These are phyloP conservation scores for Pseudocohnilembus persalinus DNA, from an alignment of 169 alveolate genomes.

Conservation along the genomic window DNA sequence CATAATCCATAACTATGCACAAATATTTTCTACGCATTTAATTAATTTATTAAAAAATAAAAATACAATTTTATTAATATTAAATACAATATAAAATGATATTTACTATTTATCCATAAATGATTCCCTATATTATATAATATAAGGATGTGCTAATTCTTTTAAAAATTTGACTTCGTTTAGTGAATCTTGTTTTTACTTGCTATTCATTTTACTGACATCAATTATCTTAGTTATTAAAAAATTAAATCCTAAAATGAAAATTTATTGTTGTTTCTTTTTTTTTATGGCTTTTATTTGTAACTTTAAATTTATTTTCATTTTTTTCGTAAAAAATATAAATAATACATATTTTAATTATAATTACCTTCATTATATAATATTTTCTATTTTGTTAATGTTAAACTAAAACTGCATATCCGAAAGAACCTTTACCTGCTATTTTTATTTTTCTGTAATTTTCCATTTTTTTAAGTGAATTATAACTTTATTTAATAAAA, in stretches of 20 bases:
- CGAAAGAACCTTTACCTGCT: constrained; percentile 90
- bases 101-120: constrained; percentile 61
- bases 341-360: background rate
- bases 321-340: background rate
- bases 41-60: background rate
- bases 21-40: constrained; percentile 42
- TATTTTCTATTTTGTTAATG: constrained; percentile 55
- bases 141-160: constrained; percentile 60
- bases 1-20: constrained; percentile 82
- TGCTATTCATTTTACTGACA: constrained; percentile 72
- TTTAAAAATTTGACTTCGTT: constrained; percentile 81
- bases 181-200: constrained; percentile 79
- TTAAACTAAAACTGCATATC: constrained; percentile 80
- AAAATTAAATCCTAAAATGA: constrained; percentile 22
- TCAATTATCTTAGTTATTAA: constrained; percentile 71
- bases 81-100: background rate
- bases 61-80: background rate
- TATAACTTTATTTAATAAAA: no score
- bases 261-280: constrained; percentile 7
- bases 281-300: constrained; percentile 20
- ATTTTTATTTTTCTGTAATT: constrained; percentile 78
- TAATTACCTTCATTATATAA: constrained; percentile 74
- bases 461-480: constrained; percentile 65
- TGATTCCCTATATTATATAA: constrained; percentile 64
- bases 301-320: background rate